A percentile compares a stretch with the other conserved stretches of the same genome.
phyloP scores from a whole-genome alignment of 1,139 yeast genomes.

The Nakaseomyces glabratus region DNA sequence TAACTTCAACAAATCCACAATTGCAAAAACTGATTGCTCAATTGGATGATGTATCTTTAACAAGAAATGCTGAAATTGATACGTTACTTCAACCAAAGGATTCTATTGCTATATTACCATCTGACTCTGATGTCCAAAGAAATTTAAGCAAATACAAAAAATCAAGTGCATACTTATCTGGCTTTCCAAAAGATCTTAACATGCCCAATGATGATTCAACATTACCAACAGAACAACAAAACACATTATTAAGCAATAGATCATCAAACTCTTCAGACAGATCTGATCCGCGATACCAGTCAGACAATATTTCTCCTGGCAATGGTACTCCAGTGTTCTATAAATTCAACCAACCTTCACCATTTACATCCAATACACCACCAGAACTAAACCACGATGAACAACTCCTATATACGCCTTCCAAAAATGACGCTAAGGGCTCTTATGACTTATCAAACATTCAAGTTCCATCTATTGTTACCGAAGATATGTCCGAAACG shows the following conservation, averaged over 20 bases:
- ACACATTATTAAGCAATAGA: background rate
- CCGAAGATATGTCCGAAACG: background rate
- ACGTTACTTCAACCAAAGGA: conserved; percentile 1
- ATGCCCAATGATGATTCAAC: too few species aligned
- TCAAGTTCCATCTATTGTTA: background rate
- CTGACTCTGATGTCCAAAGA: background rate
- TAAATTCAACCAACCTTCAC: conserved; percentile 13
- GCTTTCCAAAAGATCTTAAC: conserved; percentile 10
- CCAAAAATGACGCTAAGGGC: too few species aligned
- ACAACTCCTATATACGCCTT: background rate
- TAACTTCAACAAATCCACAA: conserved; percentile 19
- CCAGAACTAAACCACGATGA: background rate
- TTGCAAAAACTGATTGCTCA: conserved; percentile 28
- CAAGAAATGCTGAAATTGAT: conserved; percentile 18
- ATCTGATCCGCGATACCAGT: conserved; percentile 3
- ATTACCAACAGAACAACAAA: background rate
- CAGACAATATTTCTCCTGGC: conserved; percentile 3
- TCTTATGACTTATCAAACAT: too few species aligned
- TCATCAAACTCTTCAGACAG: conserved; percentile 1
- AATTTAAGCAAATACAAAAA: conserved; percentile 15
- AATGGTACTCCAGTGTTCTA: conserved; percentile 17
- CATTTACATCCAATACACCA: background rate
- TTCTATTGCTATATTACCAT: background rate
- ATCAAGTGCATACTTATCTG: conserved; percentile 26
- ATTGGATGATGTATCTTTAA: conserved; percentile 25